These are phyloP conservation scores for Anthracocystis walkeri DNA, from an alignment of 1,284 basidiomycete genomes.

Conservation along the genomic window DNA sequence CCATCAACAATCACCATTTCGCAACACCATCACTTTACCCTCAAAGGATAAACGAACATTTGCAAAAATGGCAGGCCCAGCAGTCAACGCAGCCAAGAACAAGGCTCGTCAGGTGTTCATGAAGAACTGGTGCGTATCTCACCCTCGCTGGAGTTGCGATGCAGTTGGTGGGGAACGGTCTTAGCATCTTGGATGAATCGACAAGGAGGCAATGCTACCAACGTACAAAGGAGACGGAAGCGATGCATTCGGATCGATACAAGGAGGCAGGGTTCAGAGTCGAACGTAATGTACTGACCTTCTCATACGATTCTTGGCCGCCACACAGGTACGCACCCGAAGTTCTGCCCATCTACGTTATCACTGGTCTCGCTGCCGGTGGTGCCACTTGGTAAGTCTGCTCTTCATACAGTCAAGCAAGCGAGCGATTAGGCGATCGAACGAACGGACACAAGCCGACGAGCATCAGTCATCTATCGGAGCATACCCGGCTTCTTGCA, in stretches of 20 bases:
- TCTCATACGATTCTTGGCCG: not conserved
- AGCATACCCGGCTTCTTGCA: no score
- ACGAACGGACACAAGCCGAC: not conserved
- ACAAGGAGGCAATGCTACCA: no score
- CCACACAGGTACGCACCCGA: constrained; percentile 51
- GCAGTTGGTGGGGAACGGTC: not conserved
- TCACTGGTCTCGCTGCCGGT: constrained; percentile 61
- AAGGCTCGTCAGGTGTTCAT: constrained; percentile 57
- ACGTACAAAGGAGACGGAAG: no score
- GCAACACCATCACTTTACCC: constrained; percentile 8
- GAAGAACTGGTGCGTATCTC: constrained; percentile 60
- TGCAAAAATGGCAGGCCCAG: constrained; percentile 45
- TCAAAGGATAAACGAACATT: not conserved
- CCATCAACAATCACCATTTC: not conserved
- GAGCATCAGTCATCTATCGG: not conserved
- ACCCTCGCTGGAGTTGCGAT: not conserved
- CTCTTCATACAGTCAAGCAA: not conserved
- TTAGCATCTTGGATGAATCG: not conserved
- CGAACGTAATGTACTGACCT: not conserved
- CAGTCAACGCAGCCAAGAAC: constrained; percentile 54
- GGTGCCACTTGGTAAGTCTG: constrained; percentile 61
- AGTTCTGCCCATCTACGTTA: constrained; percentile 62
- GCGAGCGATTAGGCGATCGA: not conserved
- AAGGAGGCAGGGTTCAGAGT: no score
- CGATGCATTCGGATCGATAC: not conserved